Evolutionary conservation across 148 eudicot species (phyloP), one percentile per base, ranked within the genome.

Genomic region (Tetragonia tetragonoides): DNA sequence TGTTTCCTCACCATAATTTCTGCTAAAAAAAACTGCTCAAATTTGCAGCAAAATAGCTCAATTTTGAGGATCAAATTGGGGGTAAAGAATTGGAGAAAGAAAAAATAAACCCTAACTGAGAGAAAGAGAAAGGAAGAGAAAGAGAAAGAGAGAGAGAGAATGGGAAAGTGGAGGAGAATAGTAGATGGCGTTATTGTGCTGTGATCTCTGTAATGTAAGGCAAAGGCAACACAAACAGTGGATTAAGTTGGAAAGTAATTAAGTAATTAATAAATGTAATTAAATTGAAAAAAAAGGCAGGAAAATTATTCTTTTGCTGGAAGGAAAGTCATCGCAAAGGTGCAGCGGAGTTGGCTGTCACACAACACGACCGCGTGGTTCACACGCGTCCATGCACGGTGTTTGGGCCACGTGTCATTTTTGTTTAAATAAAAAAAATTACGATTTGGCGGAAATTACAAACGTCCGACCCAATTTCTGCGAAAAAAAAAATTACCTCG

Each of bases 1-100:
- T 95, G 99, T 82, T 90, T 87, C 81, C 99, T 89, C 76, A 88
- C 91, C 99, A 95, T 95, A 66, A 81, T 85, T 86, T 17, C n/a
- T 23, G 74, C 61, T 70, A 6, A 12, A 49, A n/a, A 56, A 21
- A 47, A 70, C 40, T 37, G 65, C 75, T 57, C 47, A 54, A 73
- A 18, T n/a, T n/a, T 38, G 72, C 68, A 53, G 64, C 44, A 42
- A 77, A 65, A 12, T 20, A 64, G 37, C 17, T 46, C 63, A 75
- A 68, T 34, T 73, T 44, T 24, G 69, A 20, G 14, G 75, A 78
- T 56, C 57, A 69, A 69, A 77, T 57, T 77, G 37, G 67, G 56
- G 68, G 20, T n/a, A 77, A 24, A 2, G 44, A 41, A n/a, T n/a
- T n/a, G n/a, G n/a, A 6, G 42, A 14, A 38, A 11, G 3, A 18